A percentile compares a stretch with the other conserved stretches of the same genome.
These are phyloP conservation scores for Daldinia sp. DNA, from an alignment of 2,329 filamentous ascomycete genomes.

Conservation along the genomic window DNA sequence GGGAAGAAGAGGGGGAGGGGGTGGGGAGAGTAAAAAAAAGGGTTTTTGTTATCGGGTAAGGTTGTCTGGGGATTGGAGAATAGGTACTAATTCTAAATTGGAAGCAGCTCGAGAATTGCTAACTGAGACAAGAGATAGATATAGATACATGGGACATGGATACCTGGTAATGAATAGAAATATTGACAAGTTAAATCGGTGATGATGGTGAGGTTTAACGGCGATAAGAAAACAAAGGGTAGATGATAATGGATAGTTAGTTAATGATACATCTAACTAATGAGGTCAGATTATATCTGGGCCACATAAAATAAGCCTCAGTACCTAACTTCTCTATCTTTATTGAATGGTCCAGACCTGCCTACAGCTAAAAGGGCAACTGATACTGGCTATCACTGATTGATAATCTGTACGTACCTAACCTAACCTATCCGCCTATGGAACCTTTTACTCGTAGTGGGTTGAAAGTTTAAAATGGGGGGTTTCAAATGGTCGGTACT, in stretches of 20 bases:
- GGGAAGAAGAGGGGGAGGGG: conserved; percentile 26
- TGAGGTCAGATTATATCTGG: conserved; percentile 23
- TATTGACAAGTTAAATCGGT: conserved; percentile 26
- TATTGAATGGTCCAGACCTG: conserved; percentile 30
- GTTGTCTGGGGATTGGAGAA: conserved; percentile 28
- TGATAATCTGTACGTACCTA: conserved; percentile 15
- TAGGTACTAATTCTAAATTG: conserved; percentile 8
- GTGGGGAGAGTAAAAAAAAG: conserved; percentile 39
- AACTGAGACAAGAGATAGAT: conserved; percentile 26
- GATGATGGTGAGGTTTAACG: conserved; percentile 12
- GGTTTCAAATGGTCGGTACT: neutral
- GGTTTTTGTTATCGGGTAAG: conserved; percentile 36
- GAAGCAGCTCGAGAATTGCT: conserved; percentile 22
- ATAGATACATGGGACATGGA: neutral
- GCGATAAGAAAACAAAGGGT: conserved; percentile 23
- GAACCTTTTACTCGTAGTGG: too few species aligned
- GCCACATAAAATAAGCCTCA: conserved; percentile 39
- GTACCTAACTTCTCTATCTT: conserved; percentile 3
- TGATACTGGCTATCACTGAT: conserved; percentile 29
- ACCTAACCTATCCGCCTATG: too few species aligned
- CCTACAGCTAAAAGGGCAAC: conserved; percentile 32
- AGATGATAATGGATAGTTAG: conserved; percentile 19
- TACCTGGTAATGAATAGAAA: neutral
- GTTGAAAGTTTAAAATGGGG: neutral
- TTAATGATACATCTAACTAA: neutral